Evolutionary conservation across 495 filamentous ascomycete species (phyloP).

Genomic region (Tuber melanosporum): DNA sequence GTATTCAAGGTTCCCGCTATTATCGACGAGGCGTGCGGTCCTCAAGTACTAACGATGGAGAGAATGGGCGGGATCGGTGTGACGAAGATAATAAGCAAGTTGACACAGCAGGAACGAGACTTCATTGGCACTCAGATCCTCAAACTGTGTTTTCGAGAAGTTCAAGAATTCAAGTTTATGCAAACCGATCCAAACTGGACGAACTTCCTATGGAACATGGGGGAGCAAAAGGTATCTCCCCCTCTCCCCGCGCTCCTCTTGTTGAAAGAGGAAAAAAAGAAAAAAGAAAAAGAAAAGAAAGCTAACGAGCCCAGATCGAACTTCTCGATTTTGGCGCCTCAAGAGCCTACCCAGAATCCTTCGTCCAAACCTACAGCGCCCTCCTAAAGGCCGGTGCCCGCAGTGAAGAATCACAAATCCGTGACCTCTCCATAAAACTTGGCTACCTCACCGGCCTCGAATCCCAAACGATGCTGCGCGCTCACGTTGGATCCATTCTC

Average conservation of each 20-base stretch:
- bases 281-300: neutral
- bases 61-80: conserved; percentile 83
- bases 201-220: conserved; percentile 88
- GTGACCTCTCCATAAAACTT: conserved; percentile 65
- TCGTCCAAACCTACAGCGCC: conserved; percentile 69
- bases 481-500: conserved; percentile 72
- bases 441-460: conserved; percentile 92
- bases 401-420: conserved; percentile 57
- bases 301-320: conserved; percentile 53
- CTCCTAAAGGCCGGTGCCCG: conserved; percentile 71
- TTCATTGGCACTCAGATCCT: conserved; percentile 92
- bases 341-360: conserved; percentile 71
- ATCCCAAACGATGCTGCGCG: conserved; percentile 71
- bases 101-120: conserved; percentile 76
- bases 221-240: conserved; percentile 49
- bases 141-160: conserved; percentile 85
- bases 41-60: conserved; percentile 87
- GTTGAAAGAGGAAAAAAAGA: neutral
- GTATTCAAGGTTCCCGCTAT: conserved; percentile 75
- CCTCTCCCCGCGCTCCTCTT: neutral
- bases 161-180: conserved; percentile 92
- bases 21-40: conserved; percentile 71
- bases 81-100: conserved; percentile 61
- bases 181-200: conserved; percentile 99
- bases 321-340: conserved; percentile 94